These are phyloP conservation scores for Flammula alnicola DNA, from an alignment of 1,284 basidiomycete species.

Conservation along the genomic window DNA sequence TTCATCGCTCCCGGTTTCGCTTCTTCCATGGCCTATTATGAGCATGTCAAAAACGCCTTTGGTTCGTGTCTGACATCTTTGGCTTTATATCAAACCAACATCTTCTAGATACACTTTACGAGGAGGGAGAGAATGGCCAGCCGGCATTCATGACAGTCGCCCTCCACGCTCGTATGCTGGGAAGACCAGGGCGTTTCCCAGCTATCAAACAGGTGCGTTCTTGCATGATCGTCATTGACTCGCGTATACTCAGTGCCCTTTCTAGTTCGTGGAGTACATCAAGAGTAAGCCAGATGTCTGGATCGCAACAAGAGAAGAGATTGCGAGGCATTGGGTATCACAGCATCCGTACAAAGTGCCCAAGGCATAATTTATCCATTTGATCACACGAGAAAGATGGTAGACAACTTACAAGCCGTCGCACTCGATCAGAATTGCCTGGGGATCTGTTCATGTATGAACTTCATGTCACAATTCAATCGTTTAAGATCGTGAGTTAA, in stretches of 20 bases:
- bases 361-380: too few species aligned
- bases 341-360: constrained; percentile 16
- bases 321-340: constrained; percentile 15
- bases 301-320: constrained; percentile 17
- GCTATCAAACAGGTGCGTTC: constrained; percentile 16
- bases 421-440: too few species aligned
- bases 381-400: too few species aligned
- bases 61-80: background rate
- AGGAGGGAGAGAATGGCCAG: constrained; percentile 16
- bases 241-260: background rate
- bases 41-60: constrained; percentile 18
- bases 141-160: constrained; percentile 17
- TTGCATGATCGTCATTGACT: background rate
- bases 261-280: constrained; percentile 19
- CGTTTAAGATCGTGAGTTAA: too few species aligned
- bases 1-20: constrained; percentile 20
- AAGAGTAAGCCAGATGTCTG: constrained; percentile 13
- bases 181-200: constrained; percentile 19
- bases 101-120: constrained; percentile 15
- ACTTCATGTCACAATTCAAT: too few species aligned
- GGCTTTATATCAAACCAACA: background rate
- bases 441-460: too few species aligned
- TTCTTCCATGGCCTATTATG: constrained; percentile 21
- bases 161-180: constrained; percentile 18
- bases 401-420: too few species aligned